A percentile compares a stretch with the other conserved stretches of the same genome.
Evolutionary conservation across 2,329 filamentous ascomycete species (phyloP).

Genomic region (Trichoderma aggressivum): DNA sequence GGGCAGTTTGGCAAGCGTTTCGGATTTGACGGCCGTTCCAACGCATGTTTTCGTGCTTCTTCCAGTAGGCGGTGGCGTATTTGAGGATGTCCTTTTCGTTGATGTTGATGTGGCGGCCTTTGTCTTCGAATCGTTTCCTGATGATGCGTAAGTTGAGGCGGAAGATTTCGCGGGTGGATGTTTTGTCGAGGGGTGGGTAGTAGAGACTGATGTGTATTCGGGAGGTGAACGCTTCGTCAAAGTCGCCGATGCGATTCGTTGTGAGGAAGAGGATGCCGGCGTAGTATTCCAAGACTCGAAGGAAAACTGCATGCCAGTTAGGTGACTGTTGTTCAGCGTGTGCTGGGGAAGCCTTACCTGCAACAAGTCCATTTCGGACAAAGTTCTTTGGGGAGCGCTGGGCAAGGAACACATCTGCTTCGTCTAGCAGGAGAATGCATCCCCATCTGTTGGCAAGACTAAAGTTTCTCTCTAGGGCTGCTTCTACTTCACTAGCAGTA

Average conservation of each 20-base stretch:
- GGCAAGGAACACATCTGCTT: slow-evolving; percentile 30
- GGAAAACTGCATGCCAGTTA: slow-evolving; percentile 28
- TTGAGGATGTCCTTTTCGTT: not conserved
- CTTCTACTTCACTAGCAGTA: slow-evolving; percentile 3
- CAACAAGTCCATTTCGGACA: slow-evolving; percentile 34
- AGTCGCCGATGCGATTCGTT: slow-evolving; percentile 34
- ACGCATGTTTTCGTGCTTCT: not conserved
- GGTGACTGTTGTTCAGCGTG: no score
- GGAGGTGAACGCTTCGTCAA: slow-evolving; percentile 38
- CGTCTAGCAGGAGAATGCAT: slow-evolving; percentile 30
- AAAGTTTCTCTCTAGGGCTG: slow-evolving; percentile 36
- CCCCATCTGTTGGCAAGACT: slow-evolving; percentile 27
- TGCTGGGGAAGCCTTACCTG: no score
- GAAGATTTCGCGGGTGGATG: slow-evolving; percentile 16
- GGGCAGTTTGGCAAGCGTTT: slow-evolving; percentile 20
- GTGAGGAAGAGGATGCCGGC: slow-evolving; percentile 37
- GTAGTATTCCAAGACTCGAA: slow-evolving; percentile 36
- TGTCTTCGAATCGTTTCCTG: slow-evolving; percentile 20
- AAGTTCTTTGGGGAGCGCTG: slow-evolving; percentile 24
- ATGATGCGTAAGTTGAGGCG: slow-evolving; percentile 22
- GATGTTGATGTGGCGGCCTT: not conserved
- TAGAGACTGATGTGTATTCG: slow-evolving; percentile 34
- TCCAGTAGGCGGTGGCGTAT: not conserved
- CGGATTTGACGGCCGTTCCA: slow-evolving; percentile 23
- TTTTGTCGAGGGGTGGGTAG: slow-evolving; percentile 24